Evolutionary conservation across 805 yeast genomes (phyloP).

Genomic region (Yarrowia sp.): DNA sequence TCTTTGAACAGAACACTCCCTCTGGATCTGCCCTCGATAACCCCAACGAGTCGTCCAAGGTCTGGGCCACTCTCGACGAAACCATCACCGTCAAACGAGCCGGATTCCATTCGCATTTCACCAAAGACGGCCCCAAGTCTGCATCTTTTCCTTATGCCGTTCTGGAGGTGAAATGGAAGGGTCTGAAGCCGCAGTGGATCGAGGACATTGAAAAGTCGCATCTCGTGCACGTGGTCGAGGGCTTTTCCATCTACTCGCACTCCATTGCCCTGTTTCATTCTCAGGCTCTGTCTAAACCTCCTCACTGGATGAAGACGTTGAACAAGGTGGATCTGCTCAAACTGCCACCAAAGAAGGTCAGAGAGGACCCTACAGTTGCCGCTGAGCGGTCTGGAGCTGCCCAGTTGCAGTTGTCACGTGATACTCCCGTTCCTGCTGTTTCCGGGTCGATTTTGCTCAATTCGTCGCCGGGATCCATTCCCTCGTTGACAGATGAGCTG

Average conservation of each 20-base stretch:
- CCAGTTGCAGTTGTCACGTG: not conserved
- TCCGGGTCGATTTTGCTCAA: constrained; percentile 21
- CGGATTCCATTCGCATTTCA: not conserved
- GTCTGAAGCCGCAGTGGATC: constrained; percentile 42
- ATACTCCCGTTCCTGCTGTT: not conserved
- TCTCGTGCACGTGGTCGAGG: constrained; percentile 48
- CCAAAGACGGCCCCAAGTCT: constrained; percentile 8
- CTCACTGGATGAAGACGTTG: constrained; percentile 44
- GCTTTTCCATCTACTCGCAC: constrained; percentile 42
- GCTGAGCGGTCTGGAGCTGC: not conserved
- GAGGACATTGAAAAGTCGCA: constrained; percentile 47
- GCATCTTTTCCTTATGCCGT: constrained; percentile 49
- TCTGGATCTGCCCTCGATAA: not conserved
- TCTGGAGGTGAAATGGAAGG: constrained; percentile 49
- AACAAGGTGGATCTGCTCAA: constrained; percentile 46
- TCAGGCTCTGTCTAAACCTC: constrained; percentile 39
- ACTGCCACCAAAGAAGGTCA: constrained; percentile 10
- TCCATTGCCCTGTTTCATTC: constrained; percentile 39
- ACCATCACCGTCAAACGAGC: constrained; percentile 29
- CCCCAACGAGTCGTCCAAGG: constrained; percentile 28
- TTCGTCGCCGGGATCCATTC: constrained; percentile 7
- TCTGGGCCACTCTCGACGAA: constrained; percentile 44
- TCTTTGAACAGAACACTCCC: constrained; percentile 12
- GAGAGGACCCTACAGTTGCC: not conserved
- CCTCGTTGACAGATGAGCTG: constrained; percentile 9